A percentile compares a stretch with the other conserved stretches of the same genome.
These are phyloP conservation scores for Rubus parviflorus DNA, from an alignment of 306 rosid genomes.

Conservation along the genomic window DNA sequence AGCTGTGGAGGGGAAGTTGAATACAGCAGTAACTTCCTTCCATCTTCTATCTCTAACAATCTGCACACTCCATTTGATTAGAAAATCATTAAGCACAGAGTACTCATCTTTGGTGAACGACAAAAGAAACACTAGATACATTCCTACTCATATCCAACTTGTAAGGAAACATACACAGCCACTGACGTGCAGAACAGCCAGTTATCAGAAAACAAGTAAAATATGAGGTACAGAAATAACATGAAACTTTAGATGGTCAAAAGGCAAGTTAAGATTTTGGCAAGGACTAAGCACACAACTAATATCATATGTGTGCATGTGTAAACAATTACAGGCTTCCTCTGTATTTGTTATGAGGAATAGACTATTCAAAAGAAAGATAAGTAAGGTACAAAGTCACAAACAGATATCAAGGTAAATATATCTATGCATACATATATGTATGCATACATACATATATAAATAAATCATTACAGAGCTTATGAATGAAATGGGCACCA, in stretches of 20 bases:
- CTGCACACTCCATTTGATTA: slow-evolving; percentile 43
- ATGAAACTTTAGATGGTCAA: background rate
- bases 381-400: background rate
- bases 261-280: background rate
- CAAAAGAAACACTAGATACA: background rate
- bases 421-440: background rate
- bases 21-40: slow-evolving; percentile 85
- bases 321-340: background rate
- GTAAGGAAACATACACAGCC: background rate
- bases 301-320: background rate
- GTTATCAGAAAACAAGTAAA: background rate
- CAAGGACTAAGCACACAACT: background rate
- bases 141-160: background rate
- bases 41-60: slow-evolving; percentile 72
- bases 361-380: background rate
- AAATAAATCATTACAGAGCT: background rate
- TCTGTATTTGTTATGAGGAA: background rate
- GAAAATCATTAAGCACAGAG: slow-evolving; percentile 16
- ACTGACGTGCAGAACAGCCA: background rate
- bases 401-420: background rate
- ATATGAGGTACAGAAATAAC: background rate
- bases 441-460: background rate
- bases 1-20: slow-evolving; percentile 94
- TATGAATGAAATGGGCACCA: background rate
- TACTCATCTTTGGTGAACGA: background rate